phyloP scores from a whole-genome alignment of 352 stramenopile genomes.

The Phytophthora lateralis region DNA sequence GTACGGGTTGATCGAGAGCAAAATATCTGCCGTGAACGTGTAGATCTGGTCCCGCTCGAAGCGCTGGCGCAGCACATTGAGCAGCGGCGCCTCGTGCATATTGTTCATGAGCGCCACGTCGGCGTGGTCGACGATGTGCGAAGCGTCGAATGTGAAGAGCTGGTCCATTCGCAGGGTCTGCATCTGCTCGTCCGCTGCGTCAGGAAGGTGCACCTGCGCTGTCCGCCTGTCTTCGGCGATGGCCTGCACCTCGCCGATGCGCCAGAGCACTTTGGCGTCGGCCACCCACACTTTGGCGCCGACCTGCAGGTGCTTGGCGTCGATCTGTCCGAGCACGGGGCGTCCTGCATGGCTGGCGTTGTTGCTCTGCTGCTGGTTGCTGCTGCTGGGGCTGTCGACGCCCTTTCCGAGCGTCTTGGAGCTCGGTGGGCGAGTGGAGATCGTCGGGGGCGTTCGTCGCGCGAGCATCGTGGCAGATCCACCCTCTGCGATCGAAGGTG shows the following conservation, averaged over 20 bases:
- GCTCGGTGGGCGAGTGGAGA: conserved; percentile 26
- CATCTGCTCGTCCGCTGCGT: conserved; percentile 63
- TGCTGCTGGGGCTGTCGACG: conserved; percentile 27
- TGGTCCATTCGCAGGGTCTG: conserved; percentile 57
- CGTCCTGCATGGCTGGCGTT: conserved; percentile 17
- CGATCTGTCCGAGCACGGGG: conserved; percentile 48
- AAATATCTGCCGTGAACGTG: conserved; percentile 86
- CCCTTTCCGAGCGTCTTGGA: conserved; percentile 28
- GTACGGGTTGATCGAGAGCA: conserved; percentile 88
- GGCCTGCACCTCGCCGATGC: conserved; percentile 74
- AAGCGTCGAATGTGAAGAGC: conserved; percentile 82
- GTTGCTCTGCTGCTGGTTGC: conserved; percentile 26
- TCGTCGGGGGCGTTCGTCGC: conserved; percentile 16
- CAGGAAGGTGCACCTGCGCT: conserved; percentile 62
- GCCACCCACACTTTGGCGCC: conserved; percentile 80
- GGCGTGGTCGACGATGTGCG: conserved; percentile 83
- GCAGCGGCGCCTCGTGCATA: conserved; percentile 86
- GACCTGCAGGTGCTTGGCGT: conserved; percentile 48
- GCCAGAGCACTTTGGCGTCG: conserved; percentile 77
- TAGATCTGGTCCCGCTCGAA: conserved; percentile 87
- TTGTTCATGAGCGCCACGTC: conserved; percentile 92
- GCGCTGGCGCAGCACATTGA: conserved; percentile 79
- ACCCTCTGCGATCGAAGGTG: conserved; percentile 14
- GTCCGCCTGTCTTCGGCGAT: conserved; percentile 52
- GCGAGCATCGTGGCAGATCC: conserved; percentile 25